phyloP scores from a whole-genome alignment of 2,329 filamentous ascomycete species.

The Stemphylium beticola region DNA sequence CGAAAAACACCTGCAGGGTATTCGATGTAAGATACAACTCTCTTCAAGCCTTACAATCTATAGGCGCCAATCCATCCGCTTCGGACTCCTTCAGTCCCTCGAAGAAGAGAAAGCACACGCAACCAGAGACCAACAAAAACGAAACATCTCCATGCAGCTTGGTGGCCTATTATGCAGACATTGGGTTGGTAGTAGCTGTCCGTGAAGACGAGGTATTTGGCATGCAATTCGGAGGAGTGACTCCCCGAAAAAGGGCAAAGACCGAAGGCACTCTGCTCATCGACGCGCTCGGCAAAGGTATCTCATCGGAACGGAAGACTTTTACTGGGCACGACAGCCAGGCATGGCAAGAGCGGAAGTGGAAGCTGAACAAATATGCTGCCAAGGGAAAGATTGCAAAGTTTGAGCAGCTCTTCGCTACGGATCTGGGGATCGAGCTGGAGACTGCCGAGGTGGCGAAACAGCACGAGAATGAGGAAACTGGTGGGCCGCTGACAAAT shows the following conservation, averaged over 20 bases:
- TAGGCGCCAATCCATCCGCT: constrained; percentile 28
- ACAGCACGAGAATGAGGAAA: constrained; percentile 28
- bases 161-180: constrained; percentile 65
- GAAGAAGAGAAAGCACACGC: constrained; percentile 44
- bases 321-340: constrained; percentile 18
- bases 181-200: constrained; percentile 70
- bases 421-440: constrained; percentile 47
- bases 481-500: constrained; percentile 29
- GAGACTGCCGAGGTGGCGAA: constrained; percentile 22
- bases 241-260: constrained; percentile 47
- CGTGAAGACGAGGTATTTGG: constrained; percentile 69
- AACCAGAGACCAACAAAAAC: constrained; percentile 52
- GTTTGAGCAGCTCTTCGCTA: constrained; percentile 52
- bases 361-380: constrained; percentile 47
- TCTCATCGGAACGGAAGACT: constrained; percentile 29
- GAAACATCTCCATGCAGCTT: constrained; percentile 42
- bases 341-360: constrained; percentile 38
- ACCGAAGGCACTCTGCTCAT: constrained; percentile 65
- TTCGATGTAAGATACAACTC: constrained; percentile 73
- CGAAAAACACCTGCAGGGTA: constrained; percentile 57
- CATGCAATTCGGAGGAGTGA: constrained; percentile 59
- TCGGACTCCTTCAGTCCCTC: constrained; percentile 40
- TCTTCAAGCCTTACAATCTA: constrained; percentile 51
- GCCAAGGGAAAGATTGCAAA: constrained; percentile 44
- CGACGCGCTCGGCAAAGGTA: constrained; percentile 74